Base-by-base conservation (phyloP, 345 rosid species). In the Salix brachista region DNA sequence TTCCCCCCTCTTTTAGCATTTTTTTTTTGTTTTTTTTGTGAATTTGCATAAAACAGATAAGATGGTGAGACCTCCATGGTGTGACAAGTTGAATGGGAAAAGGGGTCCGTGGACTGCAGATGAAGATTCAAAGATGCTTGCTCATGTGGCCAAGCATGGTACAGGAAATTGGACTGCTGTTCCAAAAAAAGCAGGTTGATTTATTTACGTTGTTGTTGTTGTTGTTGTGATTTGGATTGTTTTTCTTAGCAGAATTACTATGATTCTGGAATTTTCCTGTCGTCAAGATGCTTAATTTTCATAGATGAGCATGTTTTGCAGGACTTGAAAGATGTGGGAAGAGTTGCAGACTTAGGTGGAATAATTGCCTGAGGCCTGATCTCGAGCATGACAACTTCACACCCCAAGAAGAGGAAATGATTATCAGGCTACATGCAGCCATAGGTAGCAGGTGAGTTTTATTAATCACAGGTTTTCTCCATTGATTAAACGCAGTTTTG, bases 371-470 rank as follows among this genome's bases (percentile, higher is more conserved):
- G 66, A 85, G 88, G 76, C 88, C 91, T 14, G 89, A 88, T 76
- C 84, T 85, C 30, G 87, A 91, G 74, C 89, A 87, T 48, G 94
- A 89, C 70, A 85, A 75, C 84, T 91, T 96, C 87, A 88, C 96
- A 39, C 81, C 87, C 26, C 90, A 93, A 75, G 99, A 96, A 85
- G 99, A 93, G 83, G 96, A 96, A 64, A 77, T 92, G 68, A 88
- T 96, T 72, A 83, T 96, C 65, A 87, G 84, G 87, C 94, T 96
- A 80, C 99, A 96, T 71, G 91, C 94, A 10, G 92, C 97, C 46
- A 90, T 93, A 23, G 99, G 98, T 16, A 93, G 98, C 91, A 89
- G 99, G 97, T 92, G 34, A 17, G 75, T 5, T 69, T 12, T 13
- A 1, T 8, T 8, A 0, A 10, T 9, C 44, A 2, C 44, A 2